phyloP scores from a whole-genome alignment of 1,139 yeast species.

The Wickerhamomyces sp. region DNA sequence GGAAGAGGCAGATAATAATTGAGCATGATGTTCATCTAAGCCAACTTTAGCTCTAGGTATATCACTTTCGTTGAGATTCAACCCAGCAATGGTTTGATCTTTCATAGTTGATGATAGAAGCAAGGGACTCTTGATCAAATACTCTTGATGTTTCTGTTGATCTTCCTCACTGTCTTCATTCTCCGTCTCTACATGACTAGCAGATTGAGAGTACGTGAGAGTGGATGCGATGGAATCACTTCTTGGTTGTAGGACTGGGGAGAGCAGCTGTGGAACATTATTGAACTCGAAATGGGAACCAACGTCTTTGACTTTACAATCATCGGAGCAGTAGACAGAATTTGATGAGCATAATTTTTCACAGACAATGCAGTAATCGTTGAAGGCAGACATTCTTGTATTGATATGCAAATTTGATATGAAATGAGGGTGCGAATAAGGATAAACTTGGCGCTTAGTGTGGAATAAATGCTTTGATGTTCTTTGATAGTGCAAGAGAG shows the following conservation, averaged over 20 bases:
- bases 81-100: conserved; percentile 21
- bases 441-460: neutral
- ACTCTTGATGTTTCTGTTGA: conserved; percentile 16
- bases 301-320: conserved; percentile 46
- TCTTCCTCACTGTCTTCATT: conserved; percentile 14
- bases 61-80: conserved; percentile 16
- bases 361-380: conserved; percentile 64
- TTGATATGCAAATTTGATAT: neutral
- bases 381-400: conserved; percentile 45
- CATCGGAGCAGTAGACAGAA: conserved; percentile 52
- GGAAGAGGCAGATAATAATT: conserved; percentile 21
- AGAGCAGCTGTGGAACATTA: conserved; percentile 24
- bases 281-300: conserved; percentile 21
- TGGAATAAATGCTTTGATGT: too few relatives aligned
- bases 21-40: conserved; percentile 16
- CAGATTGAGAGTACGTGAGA: conserved; percentile 4
- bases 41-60: conserved; percentile 15
- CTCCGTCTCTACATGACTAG: conserved; percentile 9
- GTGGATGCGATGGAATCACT: conserved; percentile 18
- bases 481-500: too few relatives aligned
- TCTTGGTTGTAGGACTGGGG: conserved; percentile 25
- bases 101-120: conserved; percentile 18
- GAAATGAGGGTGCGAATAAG: neutral
- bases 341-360: conserved; percentile 45
- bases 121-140: conserved; percentile 23